Evolutionary conservation across 352 stramenopile genomes (phyloP).

Genomic region (Pythium sp.): DNA sequence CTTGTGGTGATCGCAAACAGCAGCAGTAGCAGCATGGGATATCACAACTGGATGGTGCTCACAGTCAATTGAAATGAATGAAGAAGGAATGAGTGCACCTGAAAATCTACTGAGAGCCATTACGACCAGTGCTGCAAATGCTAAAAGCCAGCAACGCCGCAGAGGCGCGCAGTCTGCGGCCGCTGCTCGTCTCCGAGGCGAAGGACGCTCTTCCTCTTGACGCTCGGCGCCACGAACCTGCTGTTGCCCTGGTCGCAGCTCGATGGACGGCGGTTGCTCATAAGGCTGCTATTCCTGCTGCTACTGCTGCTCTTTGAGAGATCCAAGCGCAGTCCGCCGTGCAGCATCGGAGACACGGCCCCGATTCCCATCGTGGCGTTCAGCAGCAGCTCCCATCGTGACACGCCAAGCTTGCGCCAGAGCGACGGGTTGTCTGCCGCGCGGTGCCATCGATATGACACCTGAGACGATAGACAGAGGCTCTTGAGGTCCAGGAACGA

Average conservation of each 20-base stretch:
- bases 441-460: constrained; percentile 73
- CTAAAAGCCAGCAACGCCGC: background rate
- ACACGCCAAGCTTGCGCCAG: constrained; percentile 65
- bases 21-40: background rate
- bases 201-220: constrained; percentile 1
- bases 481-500: constrained; percentile 71
- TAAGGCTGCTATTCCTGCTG: background rate
- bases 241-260: constrained; percentile 32
- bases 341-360: constrained; percentile 32
- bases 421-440: constrained; percentile 57
- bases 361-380: constrained; percentile 59
- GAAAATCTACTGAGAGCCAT: background rate
- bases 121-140: background rate
- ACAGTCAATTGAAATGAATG: background rate
- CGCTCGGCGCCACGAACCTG: constrained; percentile 8
- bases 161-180: constrained; percentile 13
- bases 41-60: background rate
- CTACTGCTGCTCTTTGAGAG: constrained; percentile 17
- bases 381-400: constrained; percentile 62
- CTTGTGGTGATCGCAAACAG: background rate
- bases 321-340: constrained; percentile 20
- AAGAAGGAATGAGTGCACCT: background rate
- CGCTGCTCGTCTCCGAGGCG: constrained; percentile 1
- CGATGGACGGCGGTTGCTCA: constrained; percentile 16
- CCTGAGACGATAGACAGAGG: constrained; percentile 51